Evolutionary conservation across 768 basidiomycete species (phyloP).

Genomic region (Suillus bovinus): DNA sequence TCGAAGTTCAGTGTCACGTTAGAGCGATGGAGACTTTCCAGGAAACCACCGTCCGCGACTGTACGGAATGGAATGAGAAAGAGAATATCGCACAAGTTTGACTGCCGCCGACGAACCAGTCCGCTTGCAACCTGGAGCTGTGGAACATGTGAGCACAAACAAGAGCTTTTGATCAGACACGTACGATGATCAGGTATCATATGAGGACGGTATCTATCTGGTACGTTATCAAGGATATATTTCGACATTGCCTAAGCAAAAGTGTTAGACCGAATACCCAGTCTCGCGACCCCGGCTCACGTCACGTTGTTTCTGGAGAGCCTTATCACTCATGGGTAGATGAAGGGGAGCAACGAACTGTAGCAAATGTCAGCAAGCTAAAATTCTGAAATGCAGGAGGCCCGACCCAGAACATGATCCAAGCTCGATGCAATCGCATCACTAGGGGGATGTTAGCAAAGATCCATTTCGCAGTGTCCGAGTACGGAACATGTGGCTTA

Average conservation of each 20-base stretch:
- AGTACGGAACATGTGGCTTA: conserved; percentile 38
- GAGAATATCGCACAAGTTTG: neutral
- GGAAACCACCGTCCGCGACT: neutral
- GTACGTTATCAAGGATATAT: neutral
- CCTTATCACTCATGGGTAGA: conserved; percentile 10
- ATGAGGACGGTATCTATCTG: neutral
- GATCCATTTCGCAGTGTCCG: conserved; percentile 45
- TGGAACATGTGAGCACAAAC: neutral
- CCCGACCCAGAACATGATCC: conserved; percentile 49
- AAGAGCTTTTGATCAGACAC: neutral
- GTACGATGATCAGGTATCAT: neutral
- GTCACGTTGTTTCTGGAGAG: conserved; percentile 13
- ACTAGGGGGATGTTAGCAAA: conserved; percentile 54
- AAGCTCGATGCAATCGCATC: conserved; percentile 52
- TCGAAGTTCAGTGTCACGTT: neutral
- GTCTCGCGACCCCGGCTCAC: conserved; percentile 3
- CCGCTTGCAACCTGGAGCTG: neutral
- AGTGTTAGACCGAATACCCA: neutral
- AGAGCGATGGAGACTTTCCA: neutral
- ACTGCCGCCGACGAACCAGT: neutral
- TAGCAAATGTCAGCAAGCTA: neutral
- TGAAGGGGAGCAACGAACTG: conserved; percentile 24
- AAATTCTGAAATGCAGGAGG: neutral
- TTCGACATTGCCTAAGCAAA: neutral
- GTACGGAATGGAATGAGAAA: neutral